Conservation (phyloP, 306 rosid genomes). For the Acacia confusa region DNA sequence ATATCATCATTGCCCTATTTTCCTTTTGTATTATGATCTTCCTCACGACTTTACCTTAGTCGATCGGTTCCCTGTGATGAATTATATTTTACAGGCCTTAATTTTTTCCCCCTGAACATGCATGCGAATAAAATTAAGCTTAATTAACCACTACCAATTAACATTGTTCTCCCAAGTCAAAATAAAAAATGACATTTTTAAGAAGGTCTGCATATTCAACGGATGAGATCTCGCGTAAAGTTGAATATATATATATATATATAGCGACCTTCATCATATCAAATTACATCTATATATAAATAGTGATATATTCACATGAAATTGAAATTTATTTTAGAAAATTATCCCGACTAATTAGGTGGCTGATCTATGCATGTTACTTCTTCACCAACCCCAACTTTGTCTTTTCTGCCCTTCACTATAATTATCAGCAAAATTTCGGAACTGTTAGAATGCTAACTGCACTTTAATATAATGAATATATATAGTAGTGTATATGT, state of each 20-base stretch:
- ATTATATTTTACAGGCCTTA: neutral
- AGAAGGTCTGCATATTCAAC: constrained; percentile 34
- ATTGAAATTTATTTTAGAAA: neutral
- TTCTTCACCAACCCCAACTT: constrained; percentile 1
- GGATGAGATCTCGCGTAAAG: constrained; percentile 24
- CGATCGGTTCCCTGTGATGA: neutral
- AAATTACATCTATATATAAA: neutral
- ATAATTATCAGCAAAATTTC: too few relatives aligned
- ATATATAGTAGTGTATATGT: neutral
- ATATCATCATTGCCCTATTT: neutral
- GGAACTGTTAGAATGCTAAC: neutral
- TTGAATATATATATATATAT: too few relatives aligned
- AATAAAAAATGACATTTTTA: neutral
- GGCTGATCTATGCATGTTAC: constrained; percentile 10
- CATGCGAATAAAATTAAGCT: neutral
- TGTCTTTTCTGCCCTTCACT: neutral
- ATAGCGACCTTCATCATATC: neutral
- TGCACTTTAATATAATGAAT: neutral
- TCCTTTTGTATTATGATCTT: neutral
- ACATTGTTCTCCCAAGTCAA: constrained; percentile 14
- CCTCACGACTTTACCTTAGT: neutral
- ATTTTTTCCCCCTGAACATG: too few relatives aligned
- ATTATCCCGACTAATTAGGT: neutral
- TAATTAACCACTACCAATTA: neutral
- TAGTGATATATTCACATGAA: neutral